phyloP scores from a whole-genome alignment of 1,139 yeast species.

The Eremothecium gossypii region DNA sequence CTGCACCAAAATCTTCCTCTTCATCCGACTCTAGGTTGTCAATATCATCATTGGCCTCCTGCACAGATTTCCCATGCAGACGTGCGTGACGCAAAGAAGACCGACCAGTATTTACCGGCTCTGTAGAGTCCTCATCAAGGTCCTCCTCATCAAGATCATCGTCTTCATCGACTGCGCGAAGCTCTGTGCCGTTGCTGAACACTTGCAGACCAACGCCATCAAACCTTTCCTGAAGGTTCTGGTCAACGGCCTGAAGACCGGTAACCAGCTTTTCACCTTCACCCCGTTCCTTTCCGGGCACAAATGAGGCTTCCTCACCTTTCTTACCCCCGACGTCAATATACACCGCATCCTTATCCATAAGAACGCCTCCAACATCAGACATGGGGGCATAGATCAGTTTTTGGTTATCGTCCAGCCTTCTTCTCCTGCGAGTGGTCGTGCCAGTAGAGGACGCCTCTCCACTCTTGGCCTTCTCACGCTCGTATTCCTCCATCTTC shows the following conservation, averaged over 20 bases:
- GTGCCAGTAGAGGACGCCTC: constrained; percentile 50
- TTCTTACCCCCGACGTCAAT: constrained; percentile 68
- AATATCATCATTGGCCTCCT: constrained; percentile 44
- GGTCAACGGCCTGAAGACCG: constrained; percentile 61
- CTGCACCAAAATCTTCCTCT: constrained; percentile 32
- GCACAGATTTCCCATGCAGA: constrained; percentile 46
- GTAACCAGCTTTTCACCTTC: constrained; percentile 78
- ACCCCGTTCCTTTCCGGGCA: constrained; percentile 63
- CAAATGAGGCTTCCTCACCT: constrained; percentile 41
- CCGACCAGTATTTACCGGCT: constrained; percentile 43
- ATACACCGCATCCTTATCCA: constrained; percentile 95
- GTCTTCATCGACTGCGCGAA: constrained; percentile 33
- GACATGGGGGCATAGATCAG: constrained; percentile 98
- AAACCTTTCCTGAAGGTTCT: constrained; percentile 52
- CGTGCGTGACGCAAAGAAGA: constrained; percentile 49
- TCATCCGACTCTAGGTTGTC: constrained; percentile 37
- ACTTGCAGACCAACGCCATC: constrained; percentile 67
- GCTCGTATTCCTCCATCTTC: constrained; percentile 66
- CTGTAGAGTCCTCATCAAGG: constrained; percentile 27
- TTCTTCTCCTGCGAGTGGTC: constrained; percentile 63
- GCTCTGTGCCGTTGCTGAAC: constrained; percentile 49
- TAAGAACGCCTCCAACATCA: constrained; percentile 94
- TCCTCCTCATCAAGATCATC: constrained; percentile 33
- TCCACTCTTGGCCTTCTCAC: constrained; percentile 48
- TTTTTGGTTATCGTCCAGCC: constrained; percentile 89